Evolutionary conservation across 768 basidiomycete species (phyloP).

Genomic region (Collybia mongolica): DNA sequence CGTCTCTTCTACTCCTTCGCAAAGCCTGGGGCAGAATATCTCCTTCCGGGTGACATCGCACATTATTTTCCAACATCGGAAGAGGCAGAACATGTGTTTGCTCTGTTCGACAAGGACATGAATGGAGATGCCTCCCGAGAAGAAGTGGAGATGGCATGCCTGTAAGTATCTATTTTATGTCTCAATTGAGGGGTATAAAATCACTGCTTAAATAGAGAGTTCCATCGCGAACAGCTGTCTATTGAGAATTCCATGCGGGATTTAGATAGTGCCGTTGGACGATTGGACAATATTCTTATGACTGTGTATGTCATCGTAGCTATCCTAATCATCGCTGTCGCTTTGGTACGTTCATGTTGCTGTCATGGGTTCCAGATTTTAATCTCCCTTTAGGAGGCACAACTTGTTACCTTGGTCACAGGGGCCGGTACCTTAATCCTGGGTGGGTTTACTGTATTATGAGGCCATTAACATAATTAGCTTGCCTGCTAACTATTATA

Average conservation of each 20-base stretch:
- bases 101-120: conserved; percentile 66
- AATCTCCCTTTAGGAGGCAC: conserved; percentile 51
- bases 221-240: conserved; percentile 83
- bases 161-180: conserved; percentile 36
- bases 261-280: conserved; percentile 84
- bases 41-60: conserved; percentile 69
- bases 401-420: conserved; percentile 71
- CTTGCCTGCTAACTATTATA: conserved; percentile 1
- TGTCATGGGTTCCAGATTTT: conserved; percentile 4
- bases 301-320: conserved; percentile 70
- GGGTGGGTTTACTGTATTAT: conserved; percentile 27
- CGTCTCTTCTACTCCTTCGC: conserved; percentile 86
- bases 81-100: conserved; percentile 65
- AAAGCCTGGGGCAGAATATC: conserved; percentile 52
- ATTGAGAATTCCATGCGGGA: conserved; percentile 88
- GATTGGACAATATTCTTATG: conserved; percentile 87
- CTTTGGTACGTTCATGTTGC: conserved; percentile 49
- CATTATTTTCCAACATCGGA: conserved; percentile 67
- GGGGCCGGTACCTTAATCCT: conserved; percentile 65
- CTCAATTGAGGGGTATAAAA: background rate
- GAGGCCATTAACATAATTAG: background rate
- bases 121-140: conserved; percentile 74
- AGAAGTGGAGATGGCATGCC: conserved; percentile 73
- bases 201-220: conserved; percentile 45
- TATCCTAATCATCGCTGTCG: conserved; percentile 79